These are phyloP conservation scores for Suhomyces chickasaworum DNA, from an alignment of 1,139 yeast species.

Conservation along the genomic window DNA sequence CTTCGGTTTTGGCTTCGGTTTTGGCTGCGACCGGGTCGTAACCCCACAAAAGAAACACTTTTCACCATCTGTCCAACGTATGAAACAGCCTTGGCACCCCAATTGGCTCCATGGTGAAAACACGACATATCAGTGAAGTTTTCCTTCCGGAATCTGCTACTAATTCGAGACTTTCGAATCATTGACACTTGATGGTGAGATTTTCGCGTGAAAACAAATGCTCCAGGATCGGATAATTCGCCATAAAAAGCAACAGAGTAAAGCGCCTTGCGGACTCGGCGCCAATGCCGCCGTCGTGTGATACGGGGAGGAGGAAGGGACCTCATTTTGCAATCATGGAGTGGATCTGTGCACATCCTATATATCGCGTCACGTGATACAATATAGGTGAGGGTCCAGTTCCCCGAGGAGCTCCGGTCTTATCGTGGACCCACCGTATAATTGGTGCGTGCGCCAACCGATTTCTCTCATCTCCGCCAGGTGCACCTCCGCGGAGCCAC, in stretches of 20 bases:
- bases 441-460: slow-evolving; percentile 1
- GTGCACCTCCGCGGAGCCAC: slow-evolving; percentile 2
- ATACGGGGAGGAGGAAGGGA: slow-evolving; percentile 49
- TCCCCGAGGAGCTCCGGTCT: slow-evolving; percentile 9
- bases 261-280: slow-evolving; percentile 36
- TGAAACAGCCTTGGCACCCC: slow-evolving; percentile 29
- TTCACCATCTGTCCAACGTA: slow-evolving; percentile 28
- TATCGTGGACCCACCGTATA: background rate
- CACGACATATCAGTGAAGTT: slow-evolving; percentile 19
- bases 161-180: slow-evolving; percentile 28
- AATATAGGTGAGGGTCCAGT: no score
- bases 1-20: no score
- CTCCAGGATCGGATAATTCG: slow-evolving; percentile 31
- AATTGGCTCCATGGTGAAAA: slow-evolving; percentile 25
- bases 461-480: no score
- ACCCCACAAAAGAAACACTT: slow-evolving; percentile 26
- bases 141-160: slow-evolving; percentile 24
- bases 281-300: slow-evolving; percentile 42
- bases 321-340: slow-evolving; percentile 27
- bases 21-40: slow-evolving; percentile 16
- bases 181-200: slow-evolving; percentile 26
- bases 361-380: no score
- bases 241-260: slow-evolving; percentile 32
- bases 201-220: slow-evolving; percentile 18
- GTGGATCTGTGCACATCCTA: background rate